Evolutionary conservation across 768 basidiomycete genomes (phyloP).

Genomic region (Thelephora ganbajun): DNA sequence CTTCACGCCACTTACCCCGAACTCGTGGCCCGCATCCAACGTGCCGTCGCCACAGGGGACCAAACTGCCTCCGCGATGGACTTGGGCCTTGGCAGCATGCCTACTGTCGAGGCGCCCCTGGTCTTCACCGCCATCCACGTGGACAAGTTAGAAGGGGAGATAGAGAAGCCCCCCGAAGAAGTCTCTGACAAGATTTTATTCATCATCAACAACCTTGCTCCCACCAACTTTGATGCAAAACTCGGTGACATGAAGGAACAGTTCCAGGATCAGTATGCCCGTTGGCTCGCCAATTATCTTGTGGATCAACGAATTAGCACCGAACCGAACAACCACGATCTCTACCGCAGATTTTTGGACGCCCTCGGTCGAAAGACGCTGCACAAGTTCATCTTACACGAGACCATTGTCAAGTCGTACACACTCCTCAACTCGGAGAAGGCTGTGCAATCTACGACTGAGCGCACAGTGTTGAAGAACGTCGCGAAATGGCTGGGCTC

Average conservation of each 20-base stretch:
- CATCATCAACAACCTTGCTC: constrained; percentile 95
- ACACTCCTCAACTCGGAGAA: constrained; percentile 83
- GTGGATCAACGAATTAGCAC: constrained; percentile 92
- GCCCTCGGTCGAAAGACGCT: constrained; percentile 56
- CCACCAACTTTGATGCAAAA: constrained; percentile 85
- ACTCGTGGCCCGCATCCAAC: constrained; percentile 53
- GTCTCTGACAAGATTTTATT: constrained; percentile 89
- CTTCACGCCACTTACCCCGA: constrained; percentile 80
- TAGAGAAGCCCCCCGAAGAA: constrained; percentile 68
- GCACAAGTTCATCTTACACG: constrained; percentile 74
- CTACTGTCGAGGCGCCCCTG: constrained; percentile 29
- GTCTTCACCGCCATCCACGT: constrained; percentile 72
- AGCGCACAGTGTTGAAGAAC: constrained; percentile 83
- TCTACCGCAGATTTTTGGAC: constrained; percentile 91
- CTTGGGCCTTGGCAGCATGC: constrained; percentile 22
- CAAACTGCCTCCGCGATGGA: constrained; percentile 24
- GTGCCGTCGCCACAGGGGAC: constrained; percentile 47
- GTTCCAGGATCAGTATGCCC: constrained; percentile 71
- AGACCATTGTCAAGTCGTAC: constrained; percentile 83
- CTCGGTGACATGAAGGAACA: constrained; percentile 72
- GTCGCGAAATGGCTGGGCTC: constrained; percentile 90
- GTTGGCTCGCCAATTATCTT: constrained; percentile 97
- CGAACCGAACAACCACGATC: constrained; percentile 92
- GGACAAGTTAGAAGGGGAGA: constrained; percentile 46
- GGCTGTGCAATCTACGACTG: constrained; percentile 72